Conservation (phyloP, 2,329 filamentous ascomycete species). For the Dothiorella sarmentorum region DNA sequence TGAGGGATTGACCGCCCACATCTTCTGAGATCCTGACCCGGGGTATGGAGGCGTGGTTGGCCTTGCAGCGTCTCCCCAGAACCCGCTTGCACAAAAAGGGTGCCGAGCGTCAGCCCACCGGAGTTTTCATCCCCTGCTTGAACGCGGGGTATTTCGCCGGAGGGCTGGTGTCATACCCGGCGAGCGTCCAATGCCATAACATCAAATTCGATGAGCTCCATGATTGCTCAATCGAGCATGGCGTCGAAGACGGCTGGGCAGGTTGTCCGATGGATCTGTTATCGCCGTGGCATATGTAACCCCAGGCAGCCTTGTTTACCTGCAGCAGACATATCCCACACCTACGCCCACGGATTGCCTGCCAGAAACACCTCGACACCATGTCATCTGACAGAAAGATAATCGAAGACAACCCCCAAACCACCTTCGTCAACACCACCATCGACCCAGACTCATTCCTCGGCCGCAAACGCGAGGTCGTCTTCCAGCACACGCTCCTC, state of each 20-base stretch:
- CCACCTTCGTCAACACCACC: constrained; percentile 35
- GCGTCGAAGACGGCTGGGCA: neutral
- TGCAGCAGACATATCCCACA: neutral
- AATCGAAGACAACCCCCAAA: constrained; percentile 37
- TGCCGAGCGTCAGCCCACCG: neutral
- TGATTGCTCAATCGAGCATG: neutral
- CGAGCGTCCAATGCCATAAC: neutral
- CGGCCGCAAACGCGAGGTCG: constrained; percentile 39
- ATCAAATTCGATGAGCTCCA: neutral
- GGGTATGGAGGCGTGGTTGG: neutral
- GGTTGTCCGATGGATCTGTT: neutral
- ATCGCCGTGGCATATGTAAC: neutral
- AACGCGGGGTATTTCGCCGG: constrained; percentile 2
- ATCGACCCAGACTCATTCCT: constrained; percentile 35
- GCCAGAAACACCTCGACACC: neutral
- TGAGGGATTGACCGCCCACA: neutral
- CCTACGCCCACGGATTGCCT: neutral
- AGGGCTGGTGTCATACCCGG: neutral
- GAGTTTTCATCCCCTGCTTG: neutral
- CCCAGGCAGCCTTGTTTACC: neutral
- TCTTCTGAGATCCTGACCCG: neutral
- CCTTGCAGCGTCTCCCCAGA: neutral
- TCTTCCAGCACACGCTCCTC: constrained; percentile 45
- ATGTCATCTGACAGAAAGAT: constrained; percentile 28
- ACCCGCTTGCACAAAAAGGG: neutral